These are phyloP conservation scores for Tolypocladium sp. DNA, from an alignment of 2,329 filamentous ascomycete species.

Conservation along the genomic window DNA sequence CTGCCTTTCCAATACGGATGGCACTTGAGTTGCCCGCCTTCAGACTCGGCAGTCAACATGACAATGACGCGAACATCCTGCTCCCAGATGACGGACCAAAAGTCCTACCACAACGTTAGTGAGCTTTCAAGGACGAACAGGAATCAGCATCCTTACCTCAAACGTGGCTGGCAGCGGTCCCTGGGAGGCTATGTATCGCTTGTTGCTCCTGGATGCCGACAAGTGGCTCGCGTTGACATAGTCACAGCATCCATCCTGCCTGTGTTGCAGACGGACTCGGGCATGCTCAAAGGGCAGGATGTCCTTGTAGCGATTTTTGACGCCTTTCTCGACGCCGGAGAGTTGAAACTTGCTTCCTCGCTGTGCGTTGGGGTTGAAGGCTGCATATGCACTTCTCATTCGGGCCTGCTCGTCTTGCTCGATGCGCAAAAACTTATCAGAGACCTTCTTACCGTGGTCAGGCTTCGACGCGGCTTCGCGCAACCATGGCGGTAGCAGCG, in stretches of 20 bases:
- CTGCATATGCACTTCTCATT: slow-evolving; percentile 71
- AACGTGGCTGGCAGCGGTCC: slow-evolving; percentile 89
- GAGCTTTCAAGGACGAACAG: neutral
- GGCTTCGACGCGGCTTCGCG: slow-evolving; percentile 53
- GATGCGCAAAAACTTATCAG: slow-evolving; percentile 74
- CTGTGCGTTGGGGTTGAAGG: slow-evolving; percentile 31
- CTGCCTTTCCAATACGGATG: slow-evolving; percentile 84
- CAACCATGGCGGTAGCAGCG: slow-evolving; percentile 68
- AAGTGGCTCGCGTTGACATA: slow-evolving; percentile 94
- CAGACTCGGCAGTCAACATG: slow-evolving; percentile 90
- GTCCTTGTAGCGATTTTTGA: slow-evolving; percentile 95
- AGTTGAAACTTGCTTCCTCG: slow-evolving; percentile 50
- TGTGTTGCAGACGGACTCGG: slow-evolving; percentile 67
- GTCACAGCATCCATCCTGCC: slow-evolving; percentile 64
- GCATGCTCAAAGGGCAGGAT: slow-evolving; percentile 95
- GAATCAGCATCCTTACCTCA: slow-evolving; percentile 51
- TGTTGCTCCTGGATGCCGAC: slow-evolving; percentile 71
- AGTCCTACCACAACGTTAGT: slow-evolving; percentile 55
- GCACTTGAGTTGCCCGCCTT: slow-evolving; percentile 89
- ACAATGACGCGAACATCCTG: slow-evolving; percentile 91
- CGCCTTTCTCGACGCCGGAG: slow-evolving; percentile 87
- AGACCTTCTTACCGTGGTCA: slow-evolving; percentile 71
- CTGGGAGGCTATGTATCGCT: slow-evolving; percentile 91
- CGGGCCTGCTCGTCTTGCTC: slow-evolving; percentile 79
- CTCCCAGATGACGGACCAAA: slow-evolving; percentile 97